A percentile compares a stretch with the other conserved stretches of the same genome.
phyloP scores from a whole-genome alignment of 225 moss, liverwort and hornwort genomes.

The Pseudisothecium myosuroides region DNA sequence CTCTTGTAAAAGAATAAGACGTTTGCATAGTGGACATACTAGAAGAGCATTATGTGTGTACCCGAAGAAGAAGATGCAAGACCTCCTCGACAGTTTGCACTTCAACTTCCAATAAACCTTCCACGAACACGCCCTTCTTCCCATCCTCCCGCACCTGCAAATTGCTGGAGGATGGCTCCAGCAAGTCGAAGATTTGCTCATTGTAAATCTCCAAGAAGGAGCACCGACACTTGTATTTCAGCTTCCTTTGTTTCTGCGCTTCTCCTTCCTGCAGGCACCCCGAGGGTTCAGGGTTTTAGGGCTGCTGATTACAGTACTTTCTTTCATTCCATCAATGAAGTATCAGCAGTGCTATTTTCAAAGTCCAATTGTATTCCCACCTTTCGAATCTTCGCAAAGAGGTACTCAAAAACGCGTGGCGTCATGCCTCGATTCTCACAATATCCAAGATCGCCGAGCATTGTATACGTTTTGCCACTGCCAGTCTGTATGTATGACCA shows the following conservation, averaged over 20 bases:
- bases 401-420: conserved; percentile 40
- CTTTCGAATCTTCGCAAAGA: conserved; percentile 28
- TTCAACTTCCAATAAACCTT: conserved; percentile 70
- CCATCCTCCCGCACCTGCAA: conserved; percentile 68
- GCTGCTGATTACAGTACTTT: not conserved
- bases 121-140: conserved; percentile 79
- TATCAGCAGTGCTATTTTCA: not conserved
- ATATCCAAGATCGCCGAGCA: conserved; percentile 34
- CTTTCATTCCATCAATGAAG: not conserved
- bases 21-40: not conserved
- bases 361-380: not conserved
- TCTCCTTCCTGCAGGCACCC: conserved; percentile 20
- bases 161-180: conserved; percentile 34
- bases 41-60: not conserved
- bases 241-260: conserved; percentile 5
- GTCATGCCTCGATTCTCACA: conserved; percentile 30
- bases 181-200: conserved; percentile 41
- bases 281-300: not conserved
- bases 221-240: conserved; percentile 34
- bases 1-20: not conserved
- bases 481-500: conserved; percentile 3
- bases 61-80: conserved; percentile 74
- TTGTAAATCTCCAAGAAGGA: conserved; percentile 48
- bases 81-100: conserved; percentile 72
- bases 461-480: conserved; percentile 46